A percentile compares a stretch with the other conserved stretches of the same genome.
These are phyloP conservation scores for Coccomyxa sp. DNA, from an alignment of 139 green algal genomes.

Conservation along the genomic window DNA sequence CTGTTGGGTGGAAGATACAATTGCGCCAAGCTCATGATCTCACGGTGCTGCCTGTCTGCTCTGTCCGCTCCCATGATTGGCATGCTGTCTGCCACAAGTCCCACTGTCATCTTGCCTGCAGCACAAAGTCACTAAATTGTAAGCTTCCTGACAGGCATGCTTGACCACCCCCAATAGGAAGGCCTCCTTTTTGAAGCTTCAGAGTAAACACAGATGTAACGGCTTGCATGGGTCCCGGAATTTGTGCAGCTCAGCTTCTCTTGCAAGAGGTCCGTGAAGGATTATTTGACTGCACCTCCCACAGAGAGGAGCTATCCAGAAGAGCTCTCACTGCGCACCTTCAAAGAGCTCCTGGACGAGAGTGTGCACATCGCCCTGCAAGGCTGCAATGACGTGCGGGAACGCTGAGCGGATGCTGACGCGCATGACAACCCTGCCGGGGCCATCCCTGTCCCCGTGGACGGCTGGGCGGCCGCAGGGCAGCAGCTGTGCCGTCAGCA, in stretches of 20 bases:
- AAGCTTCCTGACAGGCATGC: too few species aligned
- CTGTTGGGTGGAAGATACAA: background rate
- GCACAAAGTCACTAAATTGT: too few species aligned
- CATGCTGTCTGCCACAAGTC: background rate
- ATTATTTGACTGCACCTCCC: background rate
- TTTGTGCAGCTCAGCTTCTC: background rate
- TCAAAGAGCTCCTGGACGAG: background rate
- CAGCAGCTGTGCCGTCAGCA: constrained; percentile 22
- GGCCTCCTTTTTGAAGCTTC: too few species aligned
- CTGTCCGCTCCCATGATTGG: background rate
- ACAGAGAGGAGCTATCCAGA: background rate
- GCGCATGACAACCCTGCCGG: background rate
- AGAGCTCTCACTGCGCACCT: too few species aligned
- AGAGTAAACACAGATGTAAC: too few species aligned
- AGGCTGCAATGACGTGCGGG: background rate
- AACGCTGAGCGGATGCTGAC: background rate
- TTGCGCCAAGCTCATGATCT: background rate
- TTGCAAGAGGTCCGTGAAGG: background rate
- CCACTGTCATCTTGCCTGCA: too few species aligned
- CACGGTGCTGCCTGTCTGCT: background rate
- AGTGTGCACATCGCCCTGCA: background rate
- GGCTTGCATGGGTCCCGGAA: too few species aligned
- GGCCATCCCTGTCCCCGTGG: background rate
- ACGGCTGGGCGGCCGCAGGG: background rate
- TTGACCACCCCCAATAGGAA: background rate